Evolutionary conservation across 345 rosid species (phyloP).

Genomic region (Durio zibethinus): DNA sequence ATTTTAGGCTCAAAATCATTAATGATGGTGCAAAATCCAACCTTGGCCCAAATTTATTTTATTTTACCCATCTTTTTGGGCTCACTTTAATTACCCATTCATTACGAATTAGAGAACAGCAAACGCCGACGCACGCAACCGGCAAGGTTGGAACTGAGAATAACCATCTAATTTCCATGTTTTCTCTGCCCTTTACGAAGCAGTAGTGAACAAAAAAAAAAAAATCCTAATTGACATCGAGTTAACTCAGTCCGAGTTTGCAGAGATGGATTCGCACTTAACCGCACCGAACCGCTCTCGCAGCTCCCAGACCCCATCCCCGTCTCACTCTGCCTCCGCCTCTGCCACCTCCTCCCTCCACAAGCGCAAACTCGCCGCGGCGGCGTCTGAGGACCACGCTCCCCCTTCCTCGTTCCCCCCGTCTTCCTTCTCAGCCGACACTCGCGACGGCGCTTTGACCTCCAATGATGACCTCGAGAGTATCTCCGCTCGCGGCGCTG

Average conservation of each 20-base stretch:
- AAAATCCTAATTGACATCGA: constrained; percentile 3
- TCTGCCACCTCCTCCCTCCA: constrained; percentile 91
- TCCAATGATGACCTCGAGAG: constrained; percentile 98
- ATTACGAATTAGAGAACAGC: not conserved
- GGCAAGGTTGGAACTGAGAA: not conserved
- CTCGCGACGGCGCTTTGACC: constrained; percentile 88
- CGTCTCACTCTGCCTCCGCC: constrained; percentile 97
- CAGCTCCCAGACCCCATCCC: constrained; percentile 84
- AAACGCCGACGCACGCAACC: not conserved
- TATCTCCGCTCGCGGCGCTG: constrained; percentile 87
- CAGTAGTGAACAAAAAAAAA: not conserved
- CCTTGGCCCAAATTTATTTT: no score
- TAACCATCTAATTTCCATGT: not conserved
- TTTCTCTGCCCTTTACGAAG: not conserved
- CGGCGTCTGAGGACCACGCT: constrained; percentile 69
- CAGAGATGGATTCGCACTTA: constrained; percentile 70
- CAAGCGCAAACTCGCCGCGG: constrained; percentile 87
- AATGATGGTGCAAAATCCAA: no score
- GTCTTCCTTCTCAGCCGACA: constrained; percentile 88
- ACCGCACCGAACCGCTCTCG: constrained; percentile 84
- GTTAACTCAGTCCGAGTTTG: not conserved
- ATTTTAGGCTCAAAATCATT: no score
- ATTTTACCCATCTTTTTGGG: no score
- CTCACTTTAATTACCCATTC: not conserved
- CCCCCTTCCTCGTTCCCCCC: constrained; percentile 74